Evolutionary conservation across 495 filamentous ascomycete species (phyloP).

Genomic region (Penicillium paradoxum): DNA sequence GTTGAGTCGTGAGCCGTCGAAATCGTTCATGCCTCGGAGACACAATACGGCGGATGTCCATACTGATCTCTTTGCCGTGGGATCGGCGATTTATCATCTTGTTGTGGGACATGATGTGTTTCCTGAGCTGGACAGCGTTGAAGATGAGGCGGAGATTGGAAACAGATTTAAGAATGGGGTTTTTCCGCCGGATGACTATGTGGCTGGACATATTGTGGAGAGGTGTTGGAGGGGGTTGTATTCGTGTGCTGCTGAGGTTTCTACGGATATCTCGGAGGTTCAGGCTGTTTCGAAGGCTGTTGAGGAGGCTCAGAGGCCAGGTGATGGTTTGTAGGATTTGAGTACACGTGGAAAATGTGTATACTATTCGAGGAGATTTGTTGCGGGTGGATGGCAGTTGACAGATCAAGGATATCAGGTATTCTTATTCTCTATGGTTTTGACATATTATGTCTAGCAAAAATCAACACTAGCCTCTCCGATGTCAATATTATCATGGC

Average conservation of each 20-base stretch:
- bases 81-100: constrained; percentile 19
- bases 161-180: not conserved
- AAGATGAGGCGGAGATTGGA: constrained; percentile 8
- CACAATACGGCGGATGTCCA: constrained; percentile 4
- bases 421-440: constrained; percentile 3
- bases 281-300: not conserved
- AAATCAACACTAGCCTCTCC: not conserved
- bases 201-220: constrained; percentile 6
- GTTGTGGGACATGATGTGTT: constrained; percentile 17
- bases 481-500: not conserved
- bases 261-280: not conserved
- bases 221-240: constrained; percentile 13
- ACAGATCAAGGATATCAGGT: not conserved
- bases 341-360: not conserved
- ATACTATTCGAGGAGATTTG: not conserved
- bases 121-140: constrained; percentile 12
- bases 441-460: constrained; percentile 1
- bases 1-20: constrained; percentile 12
- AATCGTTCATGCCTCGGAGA: constrained; percentile 17
- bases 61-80: constrained; percentile 25
- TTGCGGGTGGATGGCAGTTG: not conserved
- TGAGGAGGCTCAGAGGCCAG: not conserved
- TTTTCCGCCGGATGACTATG: constrained; percentile 5
- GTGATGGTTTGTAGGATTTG: not conserved
- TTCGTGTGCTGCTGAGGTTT: not conserved